Conservation (phyloP, 225 moss, liverwort and hornwort genomes). For the Rhytidiadelphus loreus region DNA sequence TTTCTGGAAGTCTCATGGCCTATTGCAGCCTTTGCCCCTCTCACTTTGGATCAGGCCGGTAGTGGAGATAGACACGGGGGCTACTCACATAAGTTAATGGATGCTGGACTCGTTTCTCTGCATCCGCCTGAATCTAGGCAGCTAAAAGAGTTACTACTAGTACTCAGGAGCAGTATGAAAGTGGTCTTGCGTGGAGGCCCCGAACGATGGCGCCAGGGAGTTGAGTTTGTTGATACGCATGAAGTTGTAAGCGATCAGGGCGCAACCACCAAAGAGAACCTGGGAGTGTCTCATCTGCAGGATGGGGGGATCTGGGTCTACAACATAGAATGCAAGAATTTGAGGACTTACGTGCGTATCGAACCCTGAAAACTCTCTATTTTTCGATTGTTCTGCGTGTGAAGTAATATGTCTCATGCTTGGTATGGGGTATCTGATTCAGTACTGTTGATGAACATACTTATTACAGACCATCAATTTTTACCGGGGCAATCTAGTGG, state of each 20-base stretch:
- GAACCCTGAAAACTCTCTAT: not conserved
- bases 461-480: slow-evolving; percentile 50
- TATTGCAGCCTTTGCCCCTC: slow-evolving; percentile 74
- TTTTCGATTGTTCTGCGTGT: not conserved
- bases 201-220: slow-evolving; percentile 89
- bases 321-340: slow-evolving; percentile 55
- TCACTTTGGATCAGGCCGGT: slow-evolving; percentile 61
- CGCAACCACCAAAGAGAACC: slow-evolving; percentile 18
- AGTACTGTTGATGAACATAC: slow-evolving; percentile 2
- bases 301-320: slow-evolving; percentile 63
- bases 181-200: slow-evolving; percentile 79
- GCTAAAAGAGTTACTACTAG: slow-evolving; percentile 54
- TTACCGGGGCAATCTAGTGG: slow-evolving; percentile 74
- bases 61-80: slow-evolving; percentile 68
- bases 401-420: not conserved
- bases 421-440: not conserved
- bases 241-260: slow-evolving; percentile 27
- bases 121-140: slow-evolving; percentile 1
- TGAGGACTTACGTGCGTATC: slow-evolving; percentile 54
- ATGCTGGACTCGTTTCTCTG: slow-evolving; percentile 15
- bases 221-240: slow-evolving; percentile 71
- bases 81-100: slow-evolving; percentile 40
- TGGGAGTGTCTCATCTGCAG: slow-evolving; percentile 47
- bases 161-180: slow-evolving; percentile 73
- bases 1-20: slow-evolving; percentile 77